phyloP scores from a whole-genome alignment of 179 eudicot genomes.

The Silene vulgaris region DNA sequence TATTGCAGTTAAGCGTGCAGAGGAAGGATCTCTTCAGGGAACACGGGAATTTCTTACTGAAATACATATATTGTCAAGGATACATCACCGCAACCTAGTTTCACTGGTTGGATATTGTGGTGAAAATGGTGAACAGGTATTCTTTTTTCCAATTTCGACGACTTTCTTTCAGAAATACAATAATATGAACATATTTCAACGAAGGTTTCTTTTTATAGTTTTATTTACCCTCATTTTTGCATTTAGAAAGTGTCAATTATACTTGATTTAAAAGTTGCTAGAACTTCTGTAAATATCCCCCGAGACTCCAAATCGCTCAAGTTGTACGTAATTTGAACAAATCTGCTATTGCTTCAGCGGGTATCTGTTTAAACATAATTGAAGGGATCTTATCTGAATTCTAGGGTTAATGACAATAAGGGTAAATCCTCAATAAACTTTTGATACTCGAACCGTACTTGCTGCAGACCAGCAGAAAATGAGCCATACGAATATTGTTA shows the following conservation, averaged over 20 bases:
- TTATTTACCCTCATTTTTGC: background rate
- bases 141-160: background rate
- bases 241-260: background rate
- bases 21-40: slow-evolving; percentile 75
- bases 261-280: background rate
- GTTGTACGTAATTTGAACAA: no score
- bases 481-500: background rate
- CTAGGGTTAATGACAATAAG: background rate
- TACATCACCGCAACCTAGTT: slow-evolving; percentile 70
- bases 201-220: background rate
- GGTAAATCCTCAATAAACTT: background rate
- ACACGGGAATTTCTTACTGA: slow-evolving; percentile 70
- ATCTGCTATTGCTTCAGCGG: no score
- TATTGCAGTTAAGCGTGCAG: slow-evolving; percentile 72
- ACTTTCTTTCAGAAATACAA: slow-evolving; percentile 6
- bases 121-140: slow-evolving; percentile 66
- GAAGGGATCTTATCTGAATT: background rate
- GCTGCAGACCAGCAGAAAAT: background rate
- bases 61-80: slow-evolving; percentile 60
- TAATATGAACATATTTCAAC: background rate
- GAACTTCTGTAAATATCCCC: background rate
- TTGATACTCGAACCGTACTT: background rate
- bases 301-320: no score
- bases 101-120: slow-evolving; percentile 71
- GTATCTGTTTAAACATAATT: background rate